phyloP scores from a whole-genome alignment of 306 rosid genomes.

The Casuarina glauca region DNA sequence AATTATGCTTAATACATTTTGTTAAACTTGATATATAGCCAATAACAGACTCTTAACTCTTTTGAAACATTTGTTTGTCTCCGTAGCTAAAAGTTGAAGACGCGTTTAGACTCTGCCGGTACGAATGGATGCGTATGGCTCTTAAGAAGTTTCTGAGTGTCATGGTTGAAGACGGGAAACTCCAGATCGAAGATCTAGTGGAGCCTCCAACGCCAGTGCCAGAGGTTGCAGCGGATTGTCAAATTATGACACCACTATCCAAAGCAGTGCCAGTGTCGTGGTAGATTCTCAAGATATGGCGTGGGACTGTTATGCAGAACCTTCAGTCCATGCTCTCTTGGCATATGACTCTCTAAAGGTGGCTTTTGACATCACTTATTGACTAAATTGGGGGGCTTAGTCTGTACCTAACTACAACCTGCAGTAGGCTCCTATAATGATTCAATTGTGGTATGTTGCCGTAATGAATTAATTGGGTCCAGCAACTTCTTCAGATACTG shows the following conservation, averaged over 20 bases:
- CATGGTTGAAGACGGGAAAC: conserved; percentile 41
- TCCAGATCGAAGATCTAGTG: conserved; percentile 18
- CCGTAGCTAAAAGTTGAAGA: conserved; percentile 57
- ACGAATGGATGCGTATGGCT: conserved; percentile 85
- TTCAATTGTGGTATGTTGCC: conserved; percentile 18
- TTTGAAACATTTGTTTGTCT: conserved; percentile 5
- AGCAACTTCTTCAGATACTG: conserved; percentile 33
- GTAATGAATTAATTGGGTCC: conserved; percentile 28
- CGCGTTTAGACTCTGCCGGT: conserved; percentile 72
- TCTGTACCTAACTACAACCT: conserved; percentile 15
- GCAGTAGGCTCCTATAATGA: conserved; percentile 25
- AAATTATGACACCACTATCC: conserved; percentile 7
- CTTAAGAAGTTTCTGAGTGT: conserved; percentile 58
- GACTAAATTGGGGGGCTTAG: too few species aligned
- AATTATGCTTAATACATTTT: conserved; percentile 1
- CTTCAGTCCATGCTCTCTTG: conserved; percentile 30
- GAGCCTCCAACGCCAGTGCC: conserved; percentile 23
- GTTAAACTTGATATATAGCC: neutral
- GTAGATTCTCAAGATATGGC: conserved; percentile 45
- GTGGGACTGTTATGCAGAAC: conserved; percentile 40
- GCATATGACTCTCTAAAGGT: conserved; percentile 40
- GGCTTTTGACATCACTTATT: conserved; percentile 35
- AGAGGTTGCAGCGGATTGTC: conserved; percentile 42
- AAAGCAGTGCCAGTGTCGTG: conserved; percentile 30
- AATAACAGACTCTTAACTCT: conserved; percentile 16